Evolutionary conservation across 306 rosid genomes (phyloP).

Genomic region (Cicer arietinum): DNA sequence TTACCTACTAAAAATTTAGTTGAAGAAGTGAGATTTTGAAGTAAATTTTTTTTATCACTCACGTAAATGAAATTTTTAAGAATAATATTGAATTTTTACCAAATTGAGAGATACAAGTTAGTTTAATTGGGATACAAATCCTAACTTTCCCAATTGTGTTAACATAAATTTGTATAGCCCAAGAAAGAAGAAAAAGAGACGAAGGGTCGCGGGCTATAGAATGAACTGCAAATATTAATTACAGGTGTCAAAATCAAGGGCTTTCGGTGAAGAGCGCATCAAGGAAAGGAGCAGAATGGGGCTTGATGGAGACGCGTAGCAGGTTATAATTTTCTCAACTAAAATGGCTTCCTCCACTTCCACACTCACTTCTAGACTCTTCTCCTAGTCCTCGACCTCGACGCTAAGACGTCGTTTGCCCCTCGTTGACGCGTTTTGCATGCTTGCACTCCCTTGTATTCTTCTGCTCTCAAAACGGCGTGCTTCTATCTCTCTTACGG

Average conservation of each 20-base stretch:
- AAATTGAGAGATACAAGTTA: too few species aligned
- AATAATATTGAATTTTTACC: too few species aligned
- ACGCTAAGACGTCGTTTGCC: slow-evolving; percentile 78
- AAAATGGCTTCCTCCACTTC: slow-evolving; percentile 61
- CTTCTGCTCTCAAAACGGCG: slow-evolving; percentile 60
- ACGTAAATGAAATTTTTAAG: too few species aligned
- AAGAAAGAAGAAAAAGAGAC: too few species aligned
- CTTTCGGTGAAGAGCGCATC: slow-evolving; percentile 16
- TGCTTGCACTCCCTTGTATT: slow-evolving; percentile 51
- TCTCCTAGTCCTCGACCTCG: slow-evolving; percentile 47
- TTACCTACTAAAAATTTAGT: too few species aligned
- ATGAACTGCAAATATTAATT: not conserved
- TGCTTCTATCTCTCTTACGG: slow-evolving; percentile 63
- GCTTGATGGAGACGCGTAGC: slow-evolving; percentile 36
- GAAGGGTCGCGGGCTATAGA: too few species aligned
- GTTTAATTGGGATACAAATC: too few species aligned
- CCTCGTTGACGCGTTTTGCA: slow-evolving; percentile 74
- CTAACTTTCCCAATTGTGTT: too few species aligned
- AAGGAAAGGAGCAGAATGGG: slow-evolving; percentile 39
- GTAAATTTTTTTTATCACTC: too few species aligned
- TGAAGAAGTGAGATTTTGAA: too few species aligned
- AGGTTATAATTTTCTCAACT: slow-evolving; percentile 8
- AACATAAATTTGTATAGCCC: too few species aligned
- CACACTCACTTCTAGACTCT: slow-evolving; percentile 39
- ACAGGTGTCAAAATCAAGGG: slow-evolving; percentile 21